Percentiles rank a stretch among this genome's conserved stretches.
phyloP scores from a whole-genome alignment of 2,329 filamentous ascomycete species.

The Aspergillus glaucus region DNA sequence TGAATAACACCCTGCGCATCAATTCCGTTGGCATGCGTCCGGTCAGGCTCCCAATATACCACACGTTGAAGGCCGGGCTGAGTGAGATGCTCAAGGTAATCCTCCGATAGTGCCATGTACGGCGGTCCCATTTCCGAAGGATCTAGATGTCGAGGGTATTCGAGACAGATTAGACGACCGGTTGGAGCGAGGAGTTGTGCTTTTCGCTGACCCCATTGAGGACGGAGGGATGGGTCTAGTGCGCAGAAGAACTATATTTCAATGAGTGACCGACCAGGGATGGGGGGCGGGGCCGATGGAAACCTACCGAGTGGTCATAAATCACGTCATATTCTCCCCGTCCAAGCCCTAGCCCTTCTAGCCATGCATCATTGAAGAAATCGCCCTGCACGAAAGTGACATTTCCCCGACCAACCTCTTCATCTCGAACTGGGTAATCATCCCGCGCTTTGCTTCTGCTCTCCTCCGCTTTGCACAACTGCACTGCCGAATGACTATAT shows the following conservation, averaged over 20 bases:
- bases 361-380: conserved; percentile 41
- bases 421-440: conserved; percentile 31
- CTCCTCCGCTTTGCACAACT: conserved; percentile 32
- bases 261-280: background rate
- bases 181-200: conserved; percentile 45
- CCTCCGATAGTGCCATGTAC: conserved; percentile 60
- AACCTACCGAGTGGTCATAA: conserved; percentile 45
- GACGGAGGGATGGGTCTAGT: conserved; percentile 49
- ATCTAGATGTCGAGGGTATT: conserved; percentile 70
- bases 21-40: conserved; percentile 52
- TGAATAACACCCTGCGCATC: conserved; percentile 34
- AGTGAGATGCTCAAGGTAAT: conserved; percentile 66
- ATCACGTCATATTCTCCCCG: conserved; percentile 38
- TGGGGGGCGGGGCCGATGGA: background rate
- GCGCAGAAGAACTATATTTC: conserved; percentile 54
- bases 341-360: conserved; percentile 26
- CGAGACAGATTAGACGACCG: conserved; percentile 59
- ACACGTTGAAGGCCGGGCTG: conserved; percentile 51
- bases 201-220: conserved; percentile 53
- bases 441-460: conserved; percentile 18
- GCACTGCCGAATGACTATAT: conserved; percentile 48
- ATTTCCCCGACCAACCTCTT: conserved; percentile 30
- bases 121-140: conserved; percentile 63
- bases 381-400: conserved; percentile 40
- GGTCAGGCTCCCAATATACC: conserved; percentile 50